Percentiles rank a stretch among this genome's conserved stretches.
phyloP scores from a whole-genome alignment of 257 asterid species.

The Jaltomata sinuosa region DNA sequence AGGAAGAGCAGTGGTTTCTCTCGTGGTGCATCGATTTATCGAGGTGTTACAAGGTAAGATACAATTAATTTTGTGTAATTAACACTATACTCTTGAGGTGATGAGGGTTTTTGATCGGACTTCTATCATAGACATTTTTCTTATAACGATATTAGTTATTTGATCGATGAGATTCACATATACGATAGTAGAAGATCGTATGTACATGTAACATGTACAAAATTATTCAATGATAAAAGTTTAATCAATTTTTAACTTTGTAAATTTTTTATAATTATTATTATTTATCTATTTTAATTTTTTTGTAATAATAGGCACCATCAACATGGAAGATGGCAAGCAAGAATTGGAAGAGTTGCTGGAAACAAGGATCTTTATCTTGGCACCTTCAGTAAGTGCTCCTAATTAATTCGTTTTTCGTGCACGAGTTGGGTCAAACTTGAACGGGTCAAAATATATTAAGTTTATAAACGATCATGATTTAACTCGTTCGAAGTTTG shows the following conservation, averaged over 20 bases:
- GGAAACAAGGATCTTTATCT: slow-evolving; percentile 89
- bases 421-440: background rate
- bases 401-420: background rate
- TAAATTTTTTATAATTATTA: too few relatives aligned
- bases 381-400: slow-evolving; percentile 75
- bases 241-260: too few relatives aligned
- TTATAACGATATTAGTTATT: too few relatives aligned
- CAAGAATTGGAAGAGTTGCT: slow-evolving; percentile 92
- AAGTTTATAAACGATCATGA: background rate
- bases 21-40: slow-evolving; percentile 83
- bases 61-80: background rate
- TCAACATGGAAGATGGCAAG: slow-evolving; percentile 98
- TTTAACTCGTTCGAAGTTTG: background rate
- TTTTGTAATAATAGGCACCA: slow-evolving; percentile 47
- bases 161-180: too few relatives aligned
- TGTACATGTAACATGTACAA: too few relatives aligned
- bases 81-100: background rate
- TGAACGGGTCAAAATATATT: background rate
- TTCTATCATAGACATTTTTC: too few relatives aligned
- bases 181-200: too few relatives aligned
- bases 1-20: slow-evolving; percentile 96
- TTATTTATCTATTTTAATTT: too few relatives aligned
- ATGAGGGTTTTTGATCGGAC: too few relatives aligned
- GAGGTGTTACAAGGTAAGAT: slow-evolving; percentile 84
- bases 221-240: too few relatives aligned